phyloP scores from a whole-genome alignment of 768 basidiomycete species.

The Pisolithus orientalis region DNA sequence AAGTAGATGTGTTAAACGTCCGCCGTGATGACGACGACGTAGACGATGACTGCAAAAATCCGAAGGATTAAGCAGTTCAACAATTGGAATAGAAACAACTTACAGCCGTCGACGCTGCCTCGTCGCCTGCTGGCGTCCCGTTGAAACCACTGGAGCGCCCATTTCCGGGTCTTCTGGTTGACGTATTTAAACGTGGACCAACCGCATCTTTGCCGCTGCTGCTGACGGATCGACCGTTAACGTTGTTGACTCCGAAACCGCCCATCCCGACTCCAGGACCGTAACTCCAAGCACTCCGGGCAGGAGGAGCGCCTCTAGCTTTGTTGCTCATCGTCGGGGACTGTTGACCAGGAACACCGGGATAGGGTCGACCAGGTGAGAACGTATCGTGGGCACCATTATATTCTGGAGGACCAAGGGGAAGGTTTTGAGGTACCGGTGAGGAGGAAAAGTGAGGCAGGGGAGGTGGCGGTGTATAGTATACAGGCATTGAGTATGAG shows the following conservation, averaged over 20 bases:
- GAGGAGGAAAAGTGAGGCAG: slow-evolving; percentile 22
- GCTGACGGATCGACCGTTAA: slow-evolving; percentile 15
- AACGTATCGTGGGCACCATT: slow-evolving; percentile 21
- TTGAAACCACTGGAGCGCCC: slow-evolving; percentile 48
- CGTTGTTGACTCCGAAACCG: slow-evolving; percentile 31
- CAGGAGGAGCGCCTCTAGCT: slow-evolving; percentile 31
- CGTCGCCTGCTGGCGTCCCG: slow-evolving; percentile 63
- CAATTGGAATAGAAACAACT: slow-evolving; percentile 29
- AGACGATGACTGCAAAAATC: slow-evolving; percentile 54
- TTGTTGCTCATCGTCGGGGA: slow-evolving; percentile 21
- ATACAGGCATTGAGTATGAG: slow-evolving; percentile 8
- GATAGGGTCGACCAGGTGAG: slow-evolving; percentile 15
- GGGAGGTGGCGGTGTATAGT: slow-evolving; percentile 29
- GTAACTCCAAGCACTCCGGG: slow-evolving; percentile 61
- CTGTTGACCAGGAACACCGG: slow-evolving; percentile 28
- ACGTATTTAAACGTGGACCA: slow-evolving; percentile 57
- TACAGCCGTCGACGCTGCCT: slow-evolving; percentile 71
- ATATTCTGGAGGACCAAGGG: slow-evolving; percentile 24
- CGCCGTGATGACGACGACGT: slow-evolving; percentile 76
- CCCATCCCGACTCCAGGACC: slow-evolving; percentile 55
- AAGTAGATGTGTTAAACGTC: slow-evolving; percentile 60
- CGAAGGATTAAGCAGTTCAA: slow-evolving; percentile 1
- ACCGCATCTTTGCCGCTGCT: slow-evolving; percentile 39
- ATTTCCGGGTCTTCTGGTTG: slow-evolving; percentile 44
- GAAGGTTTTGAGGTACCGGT: slow-evolving; percentile 20